phyloP scores from a whole-genome alignment of 805 yeast species.

The Candida morakotiae region DNA sequence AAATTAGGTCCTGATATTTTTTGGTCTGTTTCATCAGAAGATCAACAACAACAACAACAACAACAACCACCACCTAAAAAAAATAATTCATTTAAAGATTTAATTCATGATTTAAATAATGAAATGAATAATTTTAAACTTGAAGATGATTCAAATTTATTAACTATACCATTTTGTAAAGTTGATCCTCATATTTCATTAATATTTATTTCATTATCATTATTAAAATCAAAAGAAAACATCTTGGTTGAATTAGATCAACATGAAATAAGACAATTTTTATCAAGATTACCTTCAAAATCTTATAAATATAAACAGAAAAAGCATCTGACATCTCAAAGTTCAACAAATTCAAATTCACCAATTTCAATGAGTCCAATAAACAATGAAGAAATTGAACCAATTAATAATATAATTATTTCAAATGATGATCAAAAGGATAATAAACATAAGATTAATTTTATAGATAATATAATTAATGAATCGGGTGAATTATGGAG shows the following conservation, averaged over 20 bases:
- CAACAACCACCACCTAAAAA: neutral
- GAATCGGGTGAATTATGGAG: conserved; percentile 91
- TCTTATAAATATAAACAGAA: conserved; percentile 23
- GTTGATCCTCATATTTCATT: conserved; percentile 75
- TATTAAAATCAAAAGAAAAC: conserved; percentile 74
- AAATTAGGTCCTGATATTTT: conserved; percentile 59
- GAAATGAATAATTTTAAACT: neutral
- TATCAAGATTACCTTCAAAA: conserved; percentile 54
- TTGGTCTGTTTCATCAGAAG: conserved; percentile 39
- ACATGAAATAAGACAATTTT: conserved; percentile 77
- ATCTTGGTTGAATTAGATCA: conserved; percentile 84
- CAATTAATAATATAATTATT: conserved; percentile 13
- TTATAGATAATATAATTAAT: conserved; percentile 66
- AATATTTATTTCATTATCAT: conserved; percentile 70
- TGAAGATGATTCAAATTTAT: neutral
- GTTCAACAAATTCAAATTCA: conserved; percentile 9
- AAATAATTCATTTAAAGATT: conserved; percentile 26
- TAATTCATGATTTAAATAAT: conserved; percentile 24
- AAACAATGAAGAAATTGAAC: conserved; percentile 1
- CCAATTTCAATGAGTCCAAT: conserved; percentile 7
- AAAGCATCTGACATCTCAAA: conserved; percentile 4
- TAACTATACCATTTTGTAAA: conserved; percentile 48
- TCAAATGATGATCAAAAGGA: conserved; percentile 25
- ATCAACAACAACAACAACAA: conserved; percentile 3
- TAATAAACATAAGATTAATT: conserved; percentile 45